Evolutionary conservation across 2,329 filamentous ascomycete genomes (phyloP).

Genomic region (Phoma sp.): DNA sequence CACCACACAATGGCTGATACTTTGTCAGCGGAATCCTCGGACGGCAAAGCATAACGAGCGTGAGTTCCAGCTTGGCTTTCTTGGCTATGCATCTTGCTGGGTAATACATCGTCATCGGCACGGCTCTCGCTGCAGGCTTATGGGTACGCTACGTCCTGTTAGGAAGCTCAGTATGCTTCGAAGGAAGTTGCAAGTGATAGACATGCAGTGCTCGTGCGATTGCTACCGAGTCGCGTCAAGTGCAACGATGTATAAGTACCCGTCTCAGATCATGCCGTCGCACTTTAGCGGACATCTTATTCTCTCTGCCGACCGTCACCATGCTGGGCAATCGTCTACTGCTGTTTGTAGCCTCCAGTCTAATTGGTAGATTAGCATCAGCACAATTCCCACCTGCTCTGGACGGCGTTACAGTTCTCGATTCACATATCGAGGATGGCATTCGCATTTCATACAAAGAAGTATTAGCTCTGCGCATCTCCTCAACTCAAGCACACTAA

Average conservation of each 20-base stretch:
- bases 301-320: not conserved
- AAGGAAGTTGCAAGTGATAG: not conserved
- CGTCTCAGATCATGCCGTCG: not conserved
- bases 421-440: constrained; percentile 48
- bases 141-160: constrained; percentile 24
- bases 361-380: constrained; percentile 18
- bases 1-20: too few relatives aligned
- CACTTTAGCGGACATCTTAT: not conserved
- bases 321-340: constrained; percentile 19
- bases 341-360: constrained; percentile 22
- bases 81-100: constrained; percentile 26
- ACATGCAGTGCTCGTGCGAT: not conserved
- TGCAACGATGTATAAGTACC: constrained; percentile 3
- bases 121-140: constrained; percentile 17
- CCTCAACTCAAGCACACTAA: not conserved
- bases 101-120: constrained; percentile 26
- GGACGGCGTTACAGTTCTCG: constrained; percentile 47
- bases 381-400: constrained; percentile 51
- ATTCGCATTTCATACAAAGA: constrained; percentile 54
- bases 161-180: constrained; percentile 31
- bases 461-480: constrained; percentile 23
- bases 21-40: not conserved
- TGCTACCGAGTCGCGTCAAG: not conserved
- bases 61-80: constrained; percentile 21
- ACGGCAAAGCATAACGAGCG: constrained; percentile 1